Evolutionary conservation across 495 filamentous ascomycete species (phyloP).

Genomic region (Aspergillus biplanus): DNA sequence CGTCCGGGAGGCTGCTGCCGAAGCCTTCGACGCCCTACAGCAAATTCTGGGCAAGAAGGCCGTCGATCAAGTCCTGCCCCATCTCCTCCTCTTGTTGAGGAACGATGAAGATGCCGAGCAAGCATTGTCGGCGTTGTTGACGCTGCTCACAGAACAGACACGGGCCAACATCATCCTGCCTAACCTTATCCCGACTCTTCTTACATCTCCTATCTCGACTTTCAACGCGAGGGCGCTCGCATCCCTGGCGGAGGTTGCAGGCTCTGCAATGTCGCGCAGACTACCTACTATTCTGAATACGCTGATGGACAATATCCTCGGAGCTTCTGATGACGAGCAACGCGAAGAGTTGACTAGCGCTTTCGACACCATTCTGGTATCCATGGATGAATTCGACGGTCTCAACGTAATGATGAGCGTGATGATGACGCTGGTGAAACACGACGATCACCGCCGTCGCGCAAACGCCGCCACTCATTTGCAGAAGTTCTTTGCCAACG

Average conservation of each 20-base stretch:
- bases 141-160: constrained; percentile 88
- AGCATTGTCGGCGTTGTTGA: constrained; percentile 87
- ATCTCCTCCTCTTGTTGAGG: constrained; percentile 84
- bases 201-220: constrained; percentile 83
- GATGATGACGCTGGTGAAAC: constrained; percentile 82
- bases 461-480: constrained; percentile 77
- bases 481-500: constrained; percentile 82
- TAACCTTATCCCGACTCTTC: constrained; percentile 90
- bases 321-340: constrained; percentile 75
- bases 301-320: constrained; percentile 88
- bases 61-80: constrained; percentile 91
- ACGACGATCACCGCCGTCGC: constrained; percentile 87
- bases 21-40: constrained; percentile 94
- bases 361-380: constrained; percentile 85
- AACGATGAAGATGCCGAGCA: constrained; percentile 87
- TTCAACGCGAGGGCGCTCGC: constrained; percentile 96
- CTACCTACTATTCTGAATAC: constrained; percentile 88
- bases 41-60: constrained; percentile 90
- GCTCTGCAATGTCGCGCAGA: constrained; percentile 83
- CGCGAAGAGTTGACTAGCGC: constrained; percentile 71
- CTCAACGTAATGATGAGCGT: constrained; percentile 94
- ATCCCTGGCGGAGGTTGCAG: constrained; percentile 88
- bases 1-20: constrained; percentile 92
- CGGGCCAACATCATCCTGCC: constrained; percentile 95
- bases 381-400: constrained; percentile 94